Evolutionary conservation across 2,329 filamentous ascomycete species (phyloP).

Genomic region (Zymoseptoria brevis): DNA sequence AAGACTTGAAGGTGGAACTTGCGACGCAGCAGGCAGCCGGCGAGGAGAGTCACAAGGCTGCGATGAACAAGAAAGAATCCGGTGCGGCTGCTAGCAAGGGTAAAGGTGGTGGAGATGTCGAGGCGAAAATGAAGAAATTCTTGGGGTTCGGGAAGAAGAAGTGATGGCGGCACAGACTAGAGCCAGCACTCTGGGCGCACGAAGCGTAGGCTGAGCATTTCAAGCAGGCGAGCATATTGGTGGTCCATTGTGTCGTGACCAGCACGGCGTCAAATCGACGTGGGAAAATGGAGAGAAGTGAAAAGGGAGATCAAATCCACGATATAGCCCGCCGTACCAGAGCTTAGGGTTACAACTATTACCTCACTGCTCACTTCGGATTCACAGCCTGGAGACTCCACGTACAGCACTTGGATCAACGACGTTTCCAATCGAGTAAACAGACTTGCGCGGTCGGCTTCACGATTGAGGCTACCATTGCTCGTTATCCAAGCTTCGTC

Average conservation of each 20-base stretch:
- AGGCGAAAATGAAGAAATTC: conserved; percentile 59
- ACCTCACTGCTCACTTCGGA: neutral
- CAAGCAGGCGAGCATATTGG: neutral
- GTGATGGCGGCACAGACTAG: neutral
- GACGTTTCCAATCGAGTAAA: neutral
- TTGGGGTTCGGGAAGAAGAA: conserved; percentile 62
- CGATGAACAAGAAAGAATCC: conserved; percentile 24
- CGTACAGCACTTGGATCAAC: too few relatives aligned
- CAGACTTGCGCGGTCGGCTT: neutral
- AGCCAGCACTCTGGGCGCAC: neutral
- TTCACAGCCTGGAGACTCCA: neutral
- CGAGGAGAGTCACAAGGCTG: conserved; percentile 20
- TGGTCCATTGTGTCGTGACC: neutral
- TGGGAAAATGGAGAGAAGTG: neutral
- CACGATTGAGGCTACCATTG: neutral
- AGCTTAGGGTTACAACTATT: neutral
- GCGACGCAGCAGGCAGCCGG: conserved; percentile 36
- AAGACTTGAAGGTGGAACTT: conserved; percentile 58
- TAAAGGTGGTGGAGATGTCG: conserved; percentile 29
- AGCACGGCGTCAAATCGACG: neutral
- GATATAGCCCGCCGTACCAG: neutral
- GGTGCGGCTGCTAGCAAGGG: conserved; percentile 21
- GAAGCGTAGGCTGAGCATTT: neutral
- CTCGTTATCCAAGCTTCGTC: neutral
- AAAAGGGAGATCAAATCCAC: neutral